Evolutionary conservation across 768 basidiomycete species (phyloP), one percentile per base, ranked within the genome.

Genomic region (Pleurotus platypus): DNA sequence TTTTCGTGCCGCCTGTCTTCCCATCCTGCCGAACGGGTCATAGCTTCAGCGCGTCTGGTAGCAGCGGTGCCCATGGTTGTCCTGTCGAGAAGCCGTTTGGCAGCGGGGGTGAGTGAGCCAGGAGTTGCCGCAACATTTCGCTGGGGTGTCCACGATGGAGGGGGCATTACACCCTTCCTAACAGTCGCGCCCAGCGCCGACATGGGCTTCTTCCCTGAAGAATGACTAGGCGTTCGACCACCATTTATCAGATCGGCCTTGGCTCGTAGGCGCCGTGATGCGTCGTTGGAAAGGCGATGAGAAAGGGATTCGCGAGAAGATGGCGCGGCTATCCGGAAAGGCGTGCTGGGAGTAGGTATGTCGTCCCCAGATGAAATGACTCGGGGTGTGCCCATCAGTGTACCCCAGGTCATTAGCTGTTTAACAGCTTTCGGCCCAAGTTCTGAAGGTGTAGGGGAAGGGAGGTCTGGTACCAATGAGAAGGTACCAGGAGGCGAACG

Each of bases 341-440:
- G 85, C 8, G 86, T 86, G 48, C 71, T 78, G 4, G 81, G 76
- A 13, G 75, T 70, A 6, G 71, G 72, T 64, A 72, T 62, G 66
- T 80, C 79, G 37, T 85, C 80, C 8, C 79, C 72, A 63, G 81
- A 76, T 9, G 85, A 84, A 61, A 98, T 81, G 4, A 97, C 80
- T 54, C 96, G 87, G 2, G 97, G 97, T 7, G 97, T 98, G 13
- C 91, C 88, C 61, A 87, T 85, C 20, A 98, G 78, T 11, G 93
- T 94, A 1, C 97, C 97, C 94, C 93, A 95, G 11, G 97, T 99
- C 89, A 98, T 94, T 13, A 99, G 82, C 62, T 98, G 88, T 65
- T 94, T 93, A 51, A 98, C 79, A 1, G 92, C 90, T 4, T 78
- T 75, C 1, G 94, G 84, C 0, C 91, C 92, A 46, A 98, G 81